A percentile compares a stretch with the other conserved stretches of the same genome.
phyloP scores from a whole-genome alignment of 768 basidiomycete genomes.

The Austroboletus festivus region DNA sequence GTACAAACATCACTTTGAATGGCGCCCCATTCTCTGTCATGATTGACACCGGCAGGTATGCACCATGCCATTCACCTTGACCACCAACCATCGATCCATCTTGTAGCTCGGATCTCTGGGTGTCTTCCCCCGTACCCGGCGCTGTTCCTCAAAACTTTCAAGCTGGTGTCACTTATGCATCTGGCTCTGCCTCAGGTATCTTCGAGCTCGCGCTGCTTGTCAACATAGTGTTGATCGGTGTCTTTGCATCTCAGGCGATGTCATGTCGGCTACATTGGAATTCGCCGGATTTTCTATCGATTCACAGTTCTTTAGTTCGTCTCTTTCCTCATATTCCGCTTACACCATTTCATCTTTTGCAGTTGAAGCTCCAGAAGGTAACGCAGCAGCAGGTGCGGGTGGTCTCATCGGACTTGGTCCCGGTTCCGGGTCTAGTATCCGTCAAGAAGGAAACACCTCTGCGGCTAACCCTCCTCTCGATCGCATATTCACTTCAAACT shows the following conservation, averaged over 20 bases:
- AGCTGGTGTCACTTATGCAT: slow-evolving; percentile 49
- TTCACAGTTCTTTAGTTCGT: slow-evolving; percentile 36
- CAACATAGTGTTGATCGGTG: not conserved
- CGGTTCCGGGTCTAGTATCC: slow-evolving; percentile 51
- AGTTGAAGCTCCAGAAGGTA: slow-evolving; percentile 19
- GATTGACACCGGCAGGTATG: slow-evolving; percentile 48
- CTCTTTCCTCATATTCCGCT: not conserved
- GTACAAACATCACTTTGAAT: slow-evolving; percentile 40
- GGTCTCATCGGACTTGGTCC: slow-evolving; percentile 62
- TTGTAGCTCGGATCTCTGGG: slow-evolving; percentile 62
- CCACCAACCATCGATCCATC: not conserved
- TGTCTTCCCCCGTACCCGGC: slow-evolving; percentile 42
- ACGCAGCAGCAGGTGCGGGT: slow-evolving; percentile 11
- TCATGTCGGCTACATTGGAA: slow-evolving; percentile 27
- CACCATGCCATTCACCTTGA: not conserved
- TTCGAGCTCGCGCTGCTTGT: not conserved
- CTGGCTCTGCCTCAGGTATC: slow-evolving; percentile 49
- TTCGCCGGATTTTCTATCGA: slow-evolving; percentile 44
- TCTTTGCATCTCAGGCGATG: slow-evolving; percentile 18
- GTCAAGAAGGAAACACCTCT: slow-evolving; percentile 30
- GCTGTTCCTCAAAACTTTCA: slow-evolving; percentile 38
- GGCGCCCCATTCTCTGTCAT: slow-evolving; percentile 31
- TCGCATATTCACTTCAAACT: slow-evolving; percentile 60
- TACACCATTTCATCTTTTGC: slow-evolving; percentile 4
- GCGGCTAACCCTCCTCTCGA: slow-evolving; percentile 56